These are phyloP conservation scores for Penicillium frequentans DNA, from an alignment of 2,329 filamentous ascomycete genomes.

Conservation along the genomic window DNA sequence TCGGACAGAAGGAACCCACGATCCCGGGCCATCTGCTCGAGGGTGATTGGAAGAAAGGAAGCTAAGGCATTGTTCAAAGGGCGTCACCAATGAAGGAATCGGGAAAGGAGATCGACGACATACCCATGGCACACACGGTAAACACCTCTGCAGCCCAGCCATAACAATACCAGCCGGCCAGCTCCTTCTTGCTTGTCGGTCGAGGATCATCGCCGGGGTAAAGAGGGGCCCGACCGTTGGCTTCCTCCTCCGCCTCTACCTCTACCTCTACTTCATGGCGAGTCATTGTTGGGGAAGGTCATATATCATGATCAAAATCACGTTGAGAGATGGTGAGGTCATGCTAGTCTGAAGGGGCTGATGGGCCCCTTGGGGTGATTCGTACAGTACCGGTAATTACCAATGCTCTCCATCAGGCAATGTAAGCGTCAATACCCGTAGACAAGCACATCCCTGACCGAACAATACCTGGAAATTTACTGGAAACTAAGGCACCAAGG, in stretches of 20 bases:
- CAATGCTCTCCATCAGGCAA: neutral
- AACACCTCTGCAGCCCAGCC: slow-evolving; percentile 96
- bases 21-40: slow-evolving; percentile 90
- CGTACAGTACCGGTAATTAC: neutral
- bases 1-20: slow-evolving; percentile 85
- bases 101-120: slow-evolving; percentile 6
- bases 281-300: slow-evolving; percentile 23
- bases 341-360: slow-evolving; percentile 4
- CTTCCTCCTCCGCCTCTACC: slow-evolving; percentile 4
- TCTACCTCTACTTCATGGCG: slow-evolving; percentile 28
- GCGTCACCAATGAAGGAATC: neutral
- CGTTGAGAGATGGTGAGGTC: slow-evolving; percentile 17
- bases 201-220: slow-evolving; percentile 85
- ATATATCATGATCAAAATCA: neutral
- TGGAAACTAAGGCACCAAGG: neutral
- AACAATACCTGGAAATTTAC: neutral
- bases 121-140: slow-evolving; percentile 81
- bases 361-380: neutral
- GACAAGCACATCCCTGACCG: neutral
- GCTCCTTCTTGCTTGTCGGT: slow-evolving; percentile 83
- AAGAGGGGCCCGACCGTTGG: slow-evolving; percentile 44
- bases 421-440: neutral
- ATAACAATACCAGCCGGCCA: slow-evolving; percentile 94
- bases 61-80: slow-evolving; percentile 49
- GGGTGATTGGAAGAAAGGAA: slow-evolving; percentile 91